phyloP scores from a whole-genome alignment of 1,139 yeast genomes.

The Saccharomyces hybrid region DNA sequence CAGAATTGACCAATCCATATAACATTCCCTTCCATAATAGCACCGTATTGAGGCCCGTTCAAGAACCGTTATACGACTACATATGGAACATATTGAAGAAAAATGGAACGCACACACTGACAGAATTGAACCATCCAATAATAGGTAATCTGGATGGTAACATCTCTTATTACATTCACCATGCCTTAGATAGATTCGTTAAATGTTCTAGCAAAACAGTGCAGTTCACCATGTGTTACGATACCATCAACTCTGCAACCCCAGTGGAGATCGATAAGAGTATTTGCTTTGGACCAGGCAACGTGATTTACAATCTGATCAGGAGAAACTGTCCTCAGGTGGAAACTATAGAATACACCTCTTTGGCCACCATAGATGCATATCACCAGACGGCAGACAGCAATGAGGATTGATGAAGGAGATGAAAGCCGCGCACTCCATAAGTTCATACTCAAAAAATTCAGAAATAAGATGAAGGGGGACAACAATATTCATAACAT shows the following conservation, averaged over 20 bases:
- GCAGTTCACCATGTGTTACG: constrained; percentile 29
- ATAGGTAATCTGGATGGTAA: constrained; percentile 29
- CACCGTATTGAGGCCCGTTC: constrained; percentile 25
- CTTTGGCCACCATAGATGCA: constrained; percentile 22
- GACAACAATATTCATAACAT: background rate
- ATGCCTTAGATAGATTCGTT: constrained; percentile 31
- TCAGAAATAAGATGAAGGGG: background rate
- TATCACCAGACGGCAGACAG: constrained; percentile 8
- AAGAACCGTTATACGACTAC: constrained; percentile 30
- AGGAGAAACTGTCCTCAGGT: constrained; percentile 23
- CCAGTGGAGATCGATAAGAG: constrained; percentile 14
- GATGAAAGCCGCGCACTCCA: background rate
- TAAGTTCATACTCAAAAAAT: background rate
- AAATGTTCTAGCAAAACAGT: constrained; percentile 30
- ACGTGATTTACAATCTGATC: constrained; percentile 24
- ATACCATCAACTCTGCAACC: constrained; percentile 19
- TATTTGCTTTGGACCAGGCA: constrained; percentile 30
- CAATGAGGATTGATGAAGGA: background rate
- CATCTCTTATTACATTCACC: constrained; percentile 22
- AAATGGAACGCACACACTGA: constrained; percentile 22
- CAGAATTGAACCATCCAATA: constrained; percentile 25
- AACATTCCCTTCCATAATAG: constrained; percentile 31
- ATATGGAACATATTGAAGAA: constrained; percentile 28
- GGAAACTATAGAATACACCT: constrained; percentile 21
- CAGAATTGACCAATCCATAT: constrained; percentile 27